These are phyloP conservation scores for Vigna angularis DNA, from an alignment of 306 rosid species.

Conservation along the genomic window DNA sequence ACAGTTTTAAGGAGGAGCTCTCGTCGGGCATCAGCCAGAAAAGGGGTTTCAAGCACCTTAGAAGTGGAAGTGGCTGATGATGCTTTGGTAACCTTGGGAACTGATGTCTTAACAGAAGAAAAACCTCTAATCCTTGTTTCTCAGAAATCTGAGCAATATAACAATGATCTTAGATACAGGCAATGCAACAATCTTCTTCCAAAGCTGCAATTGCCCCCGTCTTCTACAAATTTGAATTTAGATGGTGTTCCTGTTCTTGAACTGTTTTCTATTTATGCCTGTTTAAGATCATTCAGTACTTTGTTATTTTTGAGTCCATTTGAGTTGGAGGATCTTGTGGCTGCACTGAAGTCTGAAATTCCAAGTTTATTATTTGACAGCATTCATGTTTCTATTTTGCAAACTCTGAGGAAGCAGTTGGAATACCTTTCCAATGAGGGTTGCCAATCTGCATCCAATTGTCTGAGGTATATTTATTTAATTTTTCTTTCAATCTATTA, in stretches of 20 bases:
- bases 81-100: constrained; percentile 55
- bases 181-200: constrained; percentile 40
- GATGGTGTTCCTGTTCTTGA: constrained; percentile 81
- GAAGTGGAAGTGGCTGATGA: constrained; percentile 49
- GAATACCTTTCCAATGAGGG: constrained; percentile 88
- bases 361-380: constrained; percentile 77
- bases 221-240: constrained; percentile 78
- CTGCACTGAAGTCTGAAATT: constrained; percentile 63
- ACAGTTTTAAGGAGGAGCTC: constrained; percentile 91
- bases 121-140: constrained; percentile 47
- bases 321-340: constrained; percentile 89
- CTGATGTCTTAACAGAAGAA: constrained; percentile 71
- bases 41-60: constrained; percentile 40
- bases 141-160: constrained; percentile 58
- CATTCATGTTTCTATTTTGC: constrained; percentile 84
- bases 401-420: constrained; percentile 86
- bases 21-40: constrained; percentile 77
- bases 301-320: constrained; percentile 91
- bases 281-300: constrained; percentile 89
- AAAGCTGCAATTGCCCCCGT: constrained; percentile 77
- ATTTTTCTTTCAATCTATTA: constrained; percentile 28
- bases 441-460: constrained; percentile 79
- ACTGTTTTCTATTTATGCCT: constrained; percentile 82
- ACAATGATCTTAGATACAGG: constrained; percentile 23
- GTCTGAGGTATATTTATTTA: constrained; percentile 69